Evolutionary conservation across 441 rosid genomes (phyloP), one percentile per base, ranked within the genome.

Genomic region (Erodium chrysanthum): DNA sequence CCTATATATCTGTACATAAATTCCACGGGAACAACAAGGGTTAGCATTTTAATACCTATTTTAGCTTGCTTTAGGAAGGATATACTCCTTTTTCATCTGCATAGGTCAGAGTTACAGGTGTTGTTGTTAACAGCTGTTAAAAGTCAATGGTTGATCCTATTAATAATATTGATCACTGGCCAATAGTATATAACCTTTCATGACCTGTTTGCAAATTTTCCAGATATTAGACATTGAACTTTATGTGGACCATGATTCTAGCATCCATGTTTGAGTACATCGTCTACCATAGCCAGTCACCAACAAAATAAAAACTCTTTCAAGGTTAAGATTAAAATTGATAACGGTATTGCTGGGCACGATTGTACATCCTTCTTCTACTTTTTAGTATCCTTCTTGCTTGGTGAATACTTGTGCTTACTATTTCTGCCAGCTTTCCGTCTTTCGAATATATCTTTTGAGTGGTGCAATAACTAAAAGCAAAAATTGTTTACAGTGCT

Each of bases 1-100:
- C 98, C 97, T 68, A 86, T 93, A 25, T 93, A 86, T 81, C 78
- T 93, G 48, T 93, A 91, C 82, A 84, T 91, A 67, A 89, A 93
- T 81, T 93, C 96, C 54, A 88, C 95, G 3, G 98, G 98, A 70
- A 93, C 92, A 69, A 86, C 88, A 54, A 85, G 89, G 96, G 96
- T 89, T 76, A 2, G 17, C 37, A 31, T 27, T 65, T 7, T 18
- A 59, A 64, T 69, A 17, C 65, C 23, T n/a, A 58, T 10, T 23
- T 35, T 54, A 31, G 17, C 15, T 15, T 54, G 56, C 20, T 62
- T 68, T 10, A 48, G 11, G 5, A 14, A 17, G 4, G 15, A n/a
- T n/a, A 50, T 50, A n/a, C 56, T 50, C 21, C 56, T 15, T 50
- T 50, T 46, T 50, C 4, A 50, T 9, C 14, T 40, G 21, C 20